A percentile compares a stretch with the other conserved stretches of the same genome.
Evolutionary conservation across 2,329 filamentous ascomycete genomes (phyloP).

Genomic region (Aureobasidium subglaciale): DNA sequence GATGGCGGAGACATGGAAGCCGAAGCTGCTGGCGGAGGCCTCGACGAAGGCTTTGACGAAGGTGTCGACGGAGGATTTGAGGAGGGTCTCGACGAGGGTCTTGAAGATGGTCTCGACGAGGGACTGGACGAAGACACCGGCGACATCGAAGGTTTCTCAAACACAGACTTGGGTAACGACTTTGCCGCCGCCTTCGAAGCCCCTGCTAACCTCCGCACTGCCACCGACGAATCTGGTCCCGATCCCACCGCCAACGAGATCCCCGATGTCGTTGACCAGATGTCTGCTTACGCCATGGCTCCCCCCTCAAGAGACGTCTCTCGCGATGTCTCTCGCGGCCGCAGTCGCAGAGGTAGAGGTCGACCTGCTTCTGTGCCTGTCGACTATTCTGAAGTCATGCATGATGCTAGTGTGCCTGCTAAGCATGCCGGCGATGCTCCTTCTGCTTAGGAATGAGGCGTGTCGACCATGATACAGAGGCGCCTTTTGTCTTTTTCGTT

Average conservation of each 20-base stretch:
- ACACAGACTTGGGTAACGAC: constrained; percentile 7
- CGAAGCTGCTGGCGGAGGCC: neutral
- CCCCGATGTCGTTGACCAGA: neutral
- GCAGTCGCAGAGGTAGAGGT: neutral
- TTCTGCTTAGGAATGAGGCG: neutral
- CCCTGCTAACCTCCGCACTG: constrained; percentile 1
- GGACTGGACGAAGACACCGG: neutral
- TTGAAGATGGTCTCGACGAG: neutral
- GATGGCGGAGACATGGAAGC: neutral
- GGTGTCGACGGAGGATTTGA: neutral
- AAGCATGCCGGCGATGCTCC: neutral
- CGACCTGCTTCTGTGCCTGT: neutral
- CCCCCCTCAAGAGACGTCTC: neutral
- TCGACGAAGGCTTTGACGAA: neutral
- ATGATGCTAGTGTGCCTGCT: neutral
- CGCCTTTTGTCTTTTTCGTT: neutral
- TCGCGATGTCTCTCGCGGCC: constrained; percentile 3
- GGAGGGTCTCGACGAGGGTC: neutral
- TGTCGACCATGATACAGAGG: neutral
- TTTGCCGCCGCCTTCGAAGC: constrained; percentile 15
- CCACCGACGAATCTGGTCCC: neutral
- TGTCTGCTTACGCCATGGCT: neutral
- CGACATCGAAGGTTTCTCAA: too few species aligned
- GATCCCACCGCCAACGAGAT: neutral
- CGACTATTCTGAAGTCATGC: neutral